These are phyloP conservation scores for Piper longum DNA, from an alignment of 164 flowering plant genomes.

Conservation along the genomic window DNA sequence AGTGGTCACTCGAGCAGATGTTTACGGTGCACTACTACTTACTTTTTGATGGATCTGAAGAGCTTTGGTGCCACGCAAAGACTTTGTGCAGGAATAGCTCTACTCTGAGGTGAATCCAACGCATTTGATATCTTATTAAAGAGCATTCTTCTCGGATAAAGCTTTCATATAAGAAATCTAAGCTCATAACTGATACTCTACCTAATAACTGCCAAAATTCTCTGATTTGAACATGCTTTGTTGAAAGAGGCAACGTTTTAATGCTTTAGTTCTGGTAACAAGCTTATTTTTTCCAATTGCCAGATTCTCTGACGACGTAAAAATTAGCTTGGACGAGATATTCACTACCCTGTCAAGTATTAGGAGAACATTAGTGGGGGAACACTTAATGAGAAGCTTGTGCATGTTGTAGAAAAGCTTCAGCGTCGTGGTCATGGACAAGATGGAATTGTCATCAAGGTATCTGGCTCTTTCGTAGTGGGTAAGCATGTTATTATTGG, in stretches of 20 bases:
- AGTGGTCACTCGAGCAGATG: constrained; percentile 48
- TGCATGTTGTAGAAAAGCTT: constrained; percentile 92
- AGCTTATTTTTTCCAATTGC: background rate
- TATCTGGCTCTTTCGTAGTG: constrained; percentile 68
- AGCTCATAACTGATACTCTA: no score
- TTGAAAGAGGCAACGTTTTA: background rate
- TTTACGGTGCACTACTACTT: constrained; percentile 87
- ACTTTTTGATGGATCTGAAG: constrained; percentile 87
- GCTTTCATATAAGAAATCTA: no score
- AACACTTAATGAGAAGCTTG: constrained; percentile 77
- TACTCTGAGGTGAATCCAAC: constrained; percentile 46
- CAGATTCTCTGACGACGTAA: constrained; percentile 67
- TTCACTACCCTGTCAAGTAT: constrained; percentile 41
- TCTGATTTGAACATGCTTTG: background rate
- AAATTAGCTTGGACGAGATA: constrained; percentile 50
- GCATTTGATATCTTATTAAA: background rate
- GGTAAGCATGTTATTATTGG: constrained; percentile 53
- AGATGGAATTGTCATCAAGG: constrained; percentile 80
- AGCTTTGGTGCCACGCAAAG: constrained; percentile 71
- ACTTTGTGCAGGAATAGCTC: constrained; percentile 53
- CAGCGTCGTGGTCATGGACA: constrained; percentile 80
- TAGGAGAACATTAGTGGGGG: constrained; percentile 69
- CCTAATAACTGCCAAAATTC: background rate
- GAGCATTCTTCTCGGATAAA: no score
- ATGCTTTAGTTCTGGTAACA: background rate